A percentile compares a stretch with the other conserved stretches of the same genome.
phyloP scores from a whole-genome alignment of 2,329 filamentous ascomycete genomes.

The Niveomyces coronatus region DNA sequence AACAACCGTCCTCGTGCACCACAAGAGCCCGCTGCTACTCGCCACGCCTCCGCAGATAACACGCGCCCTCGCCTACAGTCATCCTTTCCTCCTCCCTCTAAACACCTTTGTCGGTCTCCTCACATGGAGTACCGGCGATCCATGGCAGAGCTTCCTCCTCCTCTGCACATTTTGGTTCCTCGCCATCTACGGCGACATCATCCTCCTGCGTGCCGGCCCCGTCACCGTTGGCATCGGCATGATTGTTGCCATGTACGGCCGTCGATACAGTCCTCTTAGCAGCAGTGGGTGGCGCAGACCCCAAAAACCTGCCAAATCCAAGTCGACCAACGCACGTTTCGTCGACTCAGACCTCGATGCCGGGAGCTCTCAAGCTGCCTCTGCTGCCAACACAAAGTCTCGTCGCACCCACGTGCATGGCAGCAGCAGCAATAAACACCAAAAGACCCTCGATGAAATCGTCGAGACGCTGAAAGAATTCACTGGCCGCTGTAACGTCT shows the following conservation, averaged over 20 bases:
- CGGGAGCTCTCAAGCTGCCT: slow-evolving; percentile 11
- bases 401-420: slow-evolving; percentile 43
- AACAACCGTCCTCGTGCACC: slow-evolving; percentile 89
- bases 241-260: slow-evolving; percentile 85
- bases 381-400: slow-evolving; percentile 23
- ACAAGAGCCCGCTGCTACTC: slow-evolving; percentile 86
- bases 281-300: slow-evolving; percentile 64
- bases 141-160: slow-evolving; percentile 94
- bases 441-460: slow-evolving; percentile 95
- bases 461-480: slow-evolving; percentile 87
- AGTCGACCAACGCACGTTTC: slow-evolving; percentile 15
- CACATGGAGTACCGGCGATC: slow-evolving; percentile 88
- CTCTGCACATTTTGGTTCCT: slow-evolving; percentile 77
- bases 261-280: slow-evolving; percentile 81
- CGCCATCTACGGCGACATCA: slow-evolving; percentile 73
- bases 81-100: slow-evolving; percentile 82
- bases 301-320: slow-evolving; percentile 21
- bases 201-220: slow-evolving; percentile 75
- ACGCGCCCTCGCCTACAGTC: slow-evolving; percentile 85
- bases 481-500: slow-evolving; percentile 81
- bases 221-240: slow-evolving; percentile 68
- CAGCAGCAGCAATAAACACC: slow-evolving; percentile 58
- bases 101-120: slow-evolving; percentile 78
- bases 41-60: slow-evolving; percentile 94
- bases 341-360: slow-evolving; percentile 16